Evolutionary conservation across 768 basidiomycete genomes (phyloP), one percentile per base, ranked within the genome.

Genomic region (Leccinellum rugosiceps): DNA sequence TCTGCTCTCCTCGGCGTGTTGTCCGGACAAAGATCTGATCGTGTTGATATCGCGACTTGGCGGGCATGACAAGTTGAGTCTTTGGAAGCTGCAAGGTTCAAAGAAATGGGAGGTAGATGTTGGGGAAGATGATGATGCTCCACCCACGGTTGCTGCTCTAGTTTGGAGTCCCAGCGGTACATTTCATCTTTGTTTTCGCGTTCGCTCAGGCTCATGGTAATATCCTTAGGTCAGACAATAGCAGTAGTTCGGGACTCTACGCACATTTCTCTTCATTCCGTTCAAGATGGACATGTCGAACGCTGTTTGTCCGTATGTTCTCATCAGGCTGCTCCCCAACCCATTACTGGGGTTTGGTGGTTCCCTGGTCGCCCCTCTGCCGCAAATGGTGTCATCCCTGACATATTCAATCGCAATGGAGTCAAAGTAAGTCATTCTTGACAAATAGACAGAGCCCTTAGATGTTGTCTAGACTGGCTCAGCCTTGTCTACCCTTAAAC

Each of bases 161-260:
- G 82, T 82, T 13, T 94, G 91, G 92, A 91, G 90, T 71, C 91
- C 92, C 3, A 88, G 88, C 70, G 88, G 92, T 90, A 58, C 74
- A 56, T 72, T 50, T 59, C 30, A 48, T 56, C 11, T 23, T 55
- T 30, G 17, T 23, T 54, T 45, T 30, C n/a, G 52, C 17, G 32
- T 26, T 28, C 11, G 14, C 35, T 43, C 41, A 38, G 13, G 28
- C 54, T 61, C 58, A 65, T 32, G 23, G 21, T 58, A 46, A 31
- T 45, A 53, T 34, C 8, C 25, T 32, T 64, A 88, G 85, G 85
- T 51, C 86, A 88, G 72, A 83, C 79, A 48, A 81, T 94, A 58
- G 90, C 87, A 17, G 80, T 90, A 17, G 79, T 84, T 28, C 86
- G 86, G 56, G 77, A 90, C 60, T 89, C 88, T 43, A 81, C 85